Evolutionary conservation across 805 yeast genomes (phyloP).

Genomic region (Cyberlindnera misumaiensis): DNA sequence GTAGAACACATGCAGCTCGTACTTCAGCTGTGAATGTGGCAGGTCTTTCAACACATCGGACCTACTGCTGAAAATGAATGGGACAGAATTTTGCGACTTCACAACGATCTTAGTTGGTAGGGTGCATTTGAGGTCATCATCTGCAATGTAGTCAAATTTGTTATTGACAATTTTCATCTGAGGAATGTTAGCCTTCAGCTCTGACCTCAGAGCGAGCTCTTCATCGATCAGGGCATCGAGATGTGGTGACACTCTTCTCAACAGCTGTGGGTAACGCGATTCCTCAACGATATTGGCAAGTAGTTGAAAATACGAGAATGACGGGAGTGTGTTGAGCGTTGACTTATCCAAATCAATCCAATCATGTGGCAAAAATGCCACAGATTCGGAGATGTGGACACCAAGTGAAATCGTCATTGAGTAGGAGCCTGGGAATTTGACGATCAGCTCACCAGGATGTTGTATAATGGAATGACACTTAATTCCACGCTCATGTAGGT

Average conservation of each 20-base stretch:
- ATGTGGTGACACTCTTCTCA: conserved; percentile 27
- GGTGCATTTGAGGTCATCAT: conserved; percentile 41
- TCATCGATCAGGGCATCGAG: conserved; percentile 28
- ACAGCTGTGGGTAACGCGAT: conserved; percentile 33
- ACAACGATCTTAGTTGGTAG: conserved; percentile 51
- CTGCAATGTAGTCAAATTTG: conserved; percentile 42
- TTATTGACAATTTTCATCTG: conserved; percentile 28
- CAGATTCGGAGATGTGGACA: conserved; percentile 47
- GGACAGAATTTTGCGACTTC: conserved; percentile 25
- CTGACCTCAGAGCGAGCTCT: conserved; percentile 39
- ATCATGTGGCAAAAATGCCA: conserved; percentile 45
- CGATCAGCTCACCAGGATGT: conserved; percentile 52
- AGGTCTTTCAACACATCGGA: neutral
- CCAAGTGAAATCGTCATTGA: conserved; percentile 49
- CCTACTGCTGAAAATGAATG: conserved; percentile 17
- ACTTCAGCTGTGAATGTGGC: conserved; percentile 17
- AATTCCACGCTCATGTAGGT: conserved; percentile 43
- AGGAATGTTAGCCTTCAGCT: conserved; percentile 27
- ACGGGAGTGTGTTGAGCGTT: conserved; percentile 42
- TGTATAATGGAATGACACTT: conserved; percentile 43
- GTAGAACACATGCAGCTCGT: conserved; percentile 40
- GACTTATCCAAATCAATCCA: conserved; percentile 53
- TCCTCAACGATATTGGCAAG: conserved; percentile 37
- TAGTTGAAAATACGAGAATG: conserved; percentile 44
- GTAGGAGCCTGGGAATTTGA: conserved; percentile 52